These are phyloP conservation scores for Crataegus laevigata DNA, from an alignment of 306 rosid genomes.

Conservation along the genomic window DNA sequence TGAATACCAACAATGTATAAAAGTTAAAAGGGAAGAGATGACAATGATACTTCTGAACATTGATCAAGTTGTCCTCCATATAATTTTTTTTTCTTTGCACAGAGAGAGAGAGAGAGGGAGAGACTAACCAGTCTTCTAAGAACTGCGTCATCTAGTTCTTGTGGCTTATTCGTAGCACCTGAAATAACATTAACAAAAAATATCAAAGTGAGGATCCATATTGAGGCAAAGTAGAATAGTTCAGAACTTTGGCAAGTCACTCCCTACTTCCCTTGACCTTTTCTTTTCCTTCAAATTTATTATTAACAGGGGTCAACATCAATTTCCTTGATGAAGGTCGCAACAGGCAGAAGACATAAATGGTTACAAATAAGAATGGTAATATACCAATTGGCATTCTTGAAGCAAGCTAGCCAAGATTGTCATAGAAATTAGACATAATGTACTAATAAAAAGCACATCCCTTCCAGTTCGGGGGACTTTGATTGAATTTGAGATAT, in stretches of 20 bases:
- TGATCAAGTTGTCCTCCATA: neutral
- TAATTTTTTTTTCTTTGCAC: neutral
- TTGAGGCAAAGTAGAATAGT: neutral
- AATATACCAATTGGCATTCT: neutral
- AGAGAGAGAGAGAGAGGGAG: too few species aligned
- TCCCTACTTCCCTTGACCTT: neutral
- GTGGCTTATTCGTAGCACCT: conserved; percentile 99
- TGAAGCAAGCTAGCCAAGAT: neutral
- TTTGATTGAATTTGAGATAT: neutral
- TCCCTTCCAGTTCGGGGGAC: neutral
- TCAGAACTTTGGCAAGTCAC: neutral
- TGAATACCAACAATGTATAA: neutral
- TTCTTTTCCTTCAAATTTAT: neutral
- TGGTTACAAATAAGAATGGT: neutral
- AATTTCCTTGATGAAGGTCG: neutral
- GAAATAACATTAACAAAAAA: conserved; percentile 17
- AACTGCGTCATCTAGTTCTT: conserved; percentile 96
- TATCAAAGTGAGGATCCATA: neutral
- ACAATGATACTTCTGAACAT: neutral
- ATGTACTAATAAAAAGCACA: neutral
- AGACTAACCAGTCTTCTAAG: conserved; percentile 82
- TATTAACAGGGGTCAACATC: neutral
- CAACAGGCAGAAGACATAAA: neutral
- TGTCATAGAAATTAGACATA: neutral
- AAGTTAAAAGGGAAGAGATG: neutral